Percentiles rank a stretch among this genome's conserved stretches.
Conservation (phyloP, 495 filamentous ascomycete genomes). For the Xylaria grammica region DNA sequence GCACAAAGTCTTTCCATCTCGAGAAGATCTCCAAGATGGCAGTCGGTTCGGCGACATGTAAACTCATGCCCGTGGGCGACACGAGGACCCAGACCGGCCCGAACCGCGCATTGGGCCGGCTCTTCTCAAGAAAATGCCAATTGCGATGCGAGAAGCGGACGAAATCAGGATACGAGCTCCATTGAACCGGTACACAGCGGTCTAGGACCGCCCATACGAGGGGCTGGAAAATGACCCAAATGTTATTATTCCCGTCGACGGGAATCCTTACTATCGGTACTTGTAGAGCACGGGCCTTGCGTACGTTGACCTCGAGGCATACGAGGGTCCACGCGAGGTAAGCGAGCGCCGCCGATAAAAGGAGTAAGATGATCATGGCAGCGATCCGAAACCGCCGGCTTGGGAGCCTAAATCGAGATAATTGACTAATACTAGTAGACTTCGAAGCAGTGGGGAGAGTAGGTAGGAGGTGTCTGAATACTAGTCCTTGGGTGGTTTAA, state of each 20-base stretch:
- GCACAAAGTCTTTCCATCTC: constrained; percentile 15
- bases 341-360: not conserved
- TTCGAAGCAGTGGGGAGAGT: no score
- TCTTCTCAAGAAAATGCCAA: constrained; percentile 22
- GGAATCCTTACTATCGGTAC: constrained; percentile 18
- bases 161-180: constrained; percentile 17
- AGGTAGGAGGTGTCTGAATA: no score
- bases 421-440: no score
- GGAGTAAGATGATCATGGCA: not conserved
- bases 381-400: no score
- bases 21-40: constrained; percentile 7
- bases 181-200: not conserved
- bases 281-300: constrained; percentile 10
- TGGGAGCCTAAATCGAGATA: no score
- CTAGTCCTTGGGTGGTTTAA: no score
- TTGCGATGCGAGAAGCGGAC: constrained; percentile 21
- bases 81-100: constrained; percentile 19
- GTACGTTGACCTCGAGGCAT: constrained; percentile 20
- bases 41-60: constrained; percentile 10
- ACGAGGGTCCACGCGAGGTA: constrained; percentile 17
- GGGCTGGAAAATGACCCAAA: constrained; percentile 17
- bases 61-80: constrained; percentile 1
- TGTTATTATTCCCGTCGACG: constrained; percentile 13
- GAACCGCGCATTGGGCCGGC: not conserved
- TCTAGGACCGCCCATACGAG: constrained; percentile 21